phyloP scores from a whole-genome alignment of 2,329 filamentous ascomycete species.

The Penicillium thymicola region DNA sequence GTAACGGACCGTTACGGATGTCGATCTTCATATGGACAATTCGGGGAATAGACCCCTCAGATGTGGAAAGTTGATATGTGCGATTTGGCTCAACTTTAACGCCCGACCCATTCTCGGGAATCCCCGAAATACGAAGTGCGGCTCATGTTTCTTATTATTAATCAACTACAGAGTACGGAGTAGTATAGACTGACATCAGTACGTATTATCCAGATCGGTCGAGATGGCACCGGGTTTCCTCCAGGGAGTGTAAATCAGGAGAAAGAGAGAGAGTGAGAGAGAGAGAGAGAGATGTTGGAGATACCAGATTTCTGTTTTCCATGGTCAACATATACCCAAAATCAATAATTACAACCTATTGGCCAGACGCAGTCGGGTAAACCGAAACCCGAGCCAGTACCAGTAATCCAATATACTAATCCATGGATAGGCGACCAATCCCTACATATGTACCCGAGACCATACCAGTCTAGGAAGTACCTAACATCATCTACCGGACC shows the following conservation, averaged over 20 bases:
- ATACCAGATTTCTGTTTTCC: not conserved
- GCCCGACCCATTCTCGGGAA: not conserved
- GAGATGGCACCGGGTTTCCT: not conserved
- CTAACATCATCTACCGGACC: not conserved
- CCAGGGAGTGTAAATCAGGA: not conserved
- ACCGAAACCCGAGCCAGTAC: not conserved
- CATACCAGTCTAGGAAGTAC: not conserved
- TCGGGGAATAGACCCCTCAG: not conserved
- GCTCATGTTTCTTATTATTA: too few species aligned
- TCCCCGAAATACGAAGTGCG: not conserved
- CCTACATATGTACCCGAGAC: not conserved
- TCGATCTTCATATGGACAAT: constrained; percentile 2
- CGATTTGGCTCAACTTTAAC: not conserved
- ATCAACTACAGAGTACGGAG: too few species aligned
- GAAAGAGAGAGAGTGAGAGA: too few species aligned
- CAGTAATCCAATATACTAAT: not conserved
- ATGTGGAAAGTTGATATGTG: not conserved
- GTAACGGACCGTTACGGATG: not conserved
- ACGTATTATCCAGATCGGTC: not conserved
- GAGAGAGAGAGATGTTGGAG: not conserved
- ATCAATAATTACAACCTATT: not conserved
- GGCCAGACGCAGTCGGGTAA: too few species aligned
- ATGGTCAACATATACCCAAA: not conserved
- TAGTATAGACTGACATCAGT: not conserved
- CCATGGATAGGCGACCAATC: too few species aligned